phyloP scores from a whole-genome alignment of 2,329 filamentous ascomycete species.

The Raffaelea albimanens region DNA sequence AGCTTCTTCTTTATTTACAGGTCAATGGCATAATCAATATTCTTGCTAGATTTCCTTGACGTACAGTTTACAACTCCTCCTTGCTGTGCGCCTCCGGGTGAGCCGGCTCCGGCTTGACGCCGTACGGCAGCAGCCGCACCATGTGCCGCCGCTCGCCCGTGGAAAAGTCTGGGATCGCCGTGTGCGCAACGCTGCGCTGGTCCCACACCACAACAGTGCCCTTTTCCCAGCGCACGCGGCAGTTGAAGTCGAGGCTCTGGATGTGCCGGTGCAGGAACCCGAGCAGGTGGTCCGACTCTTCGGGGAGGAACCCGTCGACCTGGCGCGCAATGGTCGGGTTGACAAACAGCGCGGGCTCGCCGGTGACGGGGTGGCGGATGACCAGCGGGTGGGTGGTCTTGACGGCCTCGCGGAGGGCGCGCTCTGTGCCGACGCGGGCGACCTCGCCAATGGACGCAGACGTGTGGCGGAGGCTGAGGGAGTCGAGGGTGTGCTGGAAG shows the following conservation, averaged over 20 bases:
- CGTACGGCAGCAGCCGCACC: slow-evolving; percentile 16
- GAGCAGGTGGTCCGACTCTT: slow-evolving; percentile 58
- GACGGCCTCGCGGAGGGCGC: slow-evolving; percentile 33
- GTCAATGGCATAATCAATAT: no score
- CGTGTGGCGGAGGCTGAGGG: slow-evolving; percentile 62
- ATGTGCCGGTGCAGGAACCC: slow-evolving; percentile 33
- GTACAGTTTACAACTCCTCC: no score
- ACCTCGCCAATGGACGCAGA: slow-evolving; percentile 6
- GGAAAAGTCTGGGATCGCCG: slow-evolving; percentile 13
- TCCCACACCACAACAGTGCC: slow-evolving; percentile 34
- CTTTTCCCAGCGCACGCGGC: slow-evolving; percentile 35
- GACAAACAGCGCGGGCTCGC: slow-evolving; percentile 73
- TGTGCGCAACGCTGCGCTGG: slow-evolving; percentile 14
- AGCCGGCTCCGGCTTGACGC: neutral
- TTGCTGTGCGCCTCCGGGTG: no score
- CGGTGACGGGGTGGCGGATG: slow-evolving; percentile 72
- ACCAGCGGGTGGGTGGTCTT: slow-evolving; percentile 67
- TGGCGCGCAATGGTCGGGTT: slow-evolving; percentile 32
- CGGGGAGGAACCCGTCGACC: slow-evolving; percentile 75
- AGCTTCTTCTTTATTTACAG: no score
- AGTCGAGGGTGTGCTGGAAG: slow-evolving; percentile 67
- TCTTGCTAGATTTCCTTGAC: no score
- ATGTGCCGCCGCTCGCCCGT: slow-evolving; percentile 12
- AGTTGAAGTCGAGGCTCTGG: slow-evolving; percentile 35
- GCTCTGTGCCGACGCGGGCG: slow-evolving; percentile 7